Evolutionary conservation across 352 stramenopile species (phyloP).

Genomic region (Globisporangium spiculum): DNA sequence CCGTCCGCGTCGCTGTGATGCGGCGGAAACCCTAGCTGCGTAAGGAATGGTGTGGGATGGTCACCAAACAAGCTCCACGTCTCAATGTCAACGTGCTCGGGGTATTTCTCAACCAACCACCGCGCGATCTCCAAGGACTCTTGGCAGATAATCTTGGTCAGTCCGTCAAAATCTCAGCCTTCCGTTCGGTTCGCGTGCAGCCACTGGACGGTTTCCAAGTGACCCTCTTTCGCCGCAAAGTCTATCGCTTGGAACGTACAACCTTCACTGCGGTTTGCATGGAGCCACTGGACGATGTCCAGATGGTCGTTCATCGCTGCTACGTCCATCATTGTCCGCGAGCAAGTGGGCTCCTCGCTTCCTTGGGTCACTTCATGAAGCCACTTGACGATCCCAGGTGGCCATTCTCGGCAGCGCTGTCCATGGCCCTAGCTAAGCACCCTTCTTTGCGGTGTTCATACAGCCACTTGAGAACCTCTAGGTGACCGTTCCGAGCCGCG

Average conservation of each 20-base stretch:
- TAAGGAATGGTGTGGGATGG: neutral
- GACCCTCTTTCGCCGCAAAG: neutral
- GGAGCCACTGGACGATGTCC: neutral
- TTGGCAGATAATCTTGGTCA: neutral
- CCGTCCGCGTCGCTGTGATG: neutral
- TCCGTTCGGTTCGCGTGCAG: neutral
- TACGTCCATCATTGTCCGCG: too few species aligned
- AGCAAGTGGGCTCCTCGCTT: too few species aligned
- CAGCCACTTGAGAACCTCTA: neutral
- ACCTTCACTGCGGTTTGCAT: neutral
- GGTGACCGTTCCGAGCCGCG: neutral
- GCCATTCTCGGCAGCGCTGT: neutral
- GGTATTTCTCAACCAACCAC: neutral
- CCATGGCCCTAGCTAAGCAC: neutral
- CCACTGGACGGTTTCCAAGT: neutral
- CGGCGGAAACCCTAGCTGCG: neutral
- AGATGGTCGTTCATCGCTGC: too few species aligned
- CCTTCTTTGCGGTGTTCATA: neutral
- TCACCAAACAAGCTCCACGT: neutral
- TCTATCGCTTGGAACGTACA: neutral
- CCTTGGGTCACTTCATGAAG: too few species aligned
- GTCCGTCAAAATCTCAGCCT: neutral
- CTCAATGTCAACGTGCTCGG: neutral
- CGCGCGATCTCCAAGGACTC: neutral
- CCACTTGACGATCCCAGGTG: neutral